Conservation (phyloP, 768 basidiomycete species). For the Suillus variegatus region DNA sequence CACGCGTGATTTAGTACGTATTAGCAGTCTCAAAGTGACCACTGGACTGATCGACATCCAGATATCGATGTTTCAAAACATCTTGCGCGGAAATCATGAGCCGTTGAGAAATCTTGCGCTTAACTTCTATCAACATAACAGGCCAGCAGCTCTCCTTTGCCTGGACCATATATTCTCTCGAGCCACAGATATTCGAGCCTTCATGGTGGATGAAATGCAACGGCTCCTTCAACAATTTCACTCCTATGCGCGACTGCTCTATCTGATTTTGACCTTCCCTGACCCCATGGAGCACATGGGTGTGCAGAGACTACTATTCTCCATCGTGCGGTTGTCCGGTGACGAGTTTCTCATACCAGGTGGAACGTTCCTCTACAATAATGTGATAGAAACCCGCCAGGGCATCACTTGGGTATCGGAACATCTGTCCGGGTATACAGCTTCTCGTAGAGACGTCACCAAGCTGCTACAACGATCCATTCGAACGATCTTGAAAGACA, state of each 20-base stretch:
- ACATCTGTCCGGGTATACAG: not conserved
- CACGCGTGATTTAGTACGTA: constrained; percentile 16
- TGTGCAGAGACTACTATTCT: constrained; percentile 39
- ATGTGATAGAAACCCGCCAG: not conserved
- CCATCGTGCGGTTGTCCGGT: constrained; percentile 28
- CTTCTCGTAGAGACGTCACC: constrained; percentile 24
- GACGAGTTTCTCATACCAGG: constrained; percentile 15
- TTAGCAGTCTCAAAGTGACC: constrained; percentile 10
- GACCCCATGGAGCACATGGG: constrained; percentile 26
- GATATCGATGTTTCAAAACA: constrained; percentile 40
- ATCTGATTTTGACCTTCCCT: constrained; percentile 25
- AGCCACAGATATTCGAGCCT: constrained; percentile 25
- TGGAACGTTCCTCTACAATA: not conserved
- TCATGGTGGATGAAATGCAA: constrained; percentile 28
- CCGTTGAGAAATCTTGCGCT: constrained; percentile 35
- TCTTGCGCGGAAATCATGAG: constrained; percentile 21
- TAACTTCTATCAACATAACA: constrained; percentile 30
- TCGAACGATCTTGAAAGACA: constrained; percentile 24
- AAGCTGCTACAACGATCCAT: constrained; percentile 27
- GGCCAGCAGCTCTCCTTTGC: constrained; percentile 41
- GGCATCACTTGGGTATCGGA: not conserved
- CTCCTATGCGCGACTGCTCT: constrained; percentile 36
- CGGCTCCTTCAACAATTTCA: constrained; percentile 36
- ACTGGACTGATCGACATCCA: constrained; percentile 16
- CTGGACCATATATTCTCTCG: constrained; percentile 42